Evolutionary conservation across 805 yeast species (phyloP), one percentile per base, ranked within the genome.

Genomic region (Hanseniaspora lindneri): DNA sequence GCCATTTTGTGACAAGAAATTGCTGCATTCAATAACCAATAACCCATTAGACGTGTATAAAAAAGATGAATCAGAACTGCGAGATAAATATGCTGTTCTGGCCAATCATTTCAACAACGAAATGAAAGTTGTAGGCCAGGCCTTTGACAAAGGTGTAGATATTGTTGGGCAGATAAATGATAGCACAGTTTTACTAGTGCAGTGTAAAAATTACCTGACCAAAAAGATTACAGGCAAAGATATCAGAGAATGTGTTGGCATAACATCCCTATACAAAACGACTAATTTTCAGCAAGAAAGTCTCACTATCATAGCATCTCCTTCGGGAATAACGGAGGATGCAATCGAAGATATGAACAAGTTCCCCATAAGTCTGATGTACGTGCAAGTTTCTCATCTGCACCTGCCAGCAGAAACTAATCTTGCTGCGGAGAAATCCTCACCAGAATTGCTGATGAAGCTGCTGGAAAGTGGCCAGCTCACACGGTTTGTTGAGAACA

Each of bases 121-220:
- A 5, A 40, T 59, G 7, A 43, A 49, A 27, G 56, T 57, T 33
- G 54, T 60, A 2, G 66, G 67, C 10, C 66, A 66, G 11, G 57
- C 62, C 4, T 55, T 60, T 51, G 67, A 64, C 51, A 58, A 55
- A 8, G 67, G 67, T 4, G 56, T 63, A 5, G 67, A 64, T 53
- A 55, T 64, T 2, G 52, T 49, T 11, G 65, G 64, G 1, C 47
- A 46, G 13, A 44, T 55, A 47, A 49, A 49, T n/a, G 44, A 47
- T 6, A 35, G 50, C 2, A 37, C 59, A 16, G 54, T 53, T 27
- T 36, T 60, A 25, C 39, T 61, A 3, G 59, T 62, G 1, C 67
- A 64, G 51, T 63, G 66, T 44, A 63, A 63, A 47, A 63, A 63
- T 1, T 59, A 60, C 33, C 53, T 50, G 10, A 49, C 44, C 7